Base-by-base conservation (phyloP, 371 early-diverging fungal genomes). In the Rhizopus sp. region DNA sequence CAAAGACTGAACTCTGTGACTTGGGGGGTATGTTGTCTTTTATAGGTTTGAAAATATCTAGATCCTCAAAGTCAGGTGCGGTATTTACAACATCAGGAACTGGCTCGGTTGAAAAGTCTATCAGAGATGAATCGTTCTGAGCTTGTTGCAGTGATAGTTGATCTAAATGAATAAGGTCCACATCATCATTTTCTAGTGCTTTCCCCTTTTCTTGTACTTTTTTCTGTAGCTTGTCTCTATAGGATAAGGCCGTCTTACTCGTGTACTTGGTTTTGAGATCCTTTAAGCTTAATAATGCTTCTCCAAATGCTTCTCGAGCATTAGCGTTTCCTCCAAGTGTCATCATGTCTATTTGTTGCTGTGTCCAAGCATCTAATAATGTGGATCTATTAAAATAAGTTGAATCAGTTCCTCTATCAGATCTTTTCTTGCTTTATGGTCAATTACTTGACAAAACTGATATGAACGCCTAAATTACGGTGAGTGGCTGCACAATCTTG, bases 401-500 rank as follows among this genome's bases (percentile, higher is more conserved):
- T 15, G 3, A 38, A 23, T 23, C 23, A 23, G 23, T 23, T 23
- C 23, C 23, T 23, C 23, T 9, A 7, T 34, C 9, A 6, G 8
- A 15, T 37, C 8, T 17, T 45, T 16, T 13, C n/a, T 23, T 23
- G 8, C 8, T 47, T 3, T 9, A 41, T 17, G 12, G 4, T 31
- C 5, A 33, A 73, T 68, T 81, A 93, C 89, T 94, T 87, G 54
- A 95, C 98, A 89, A 92, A 99, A 52, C 89, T 91, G 53, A 97
- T 93, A 73, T 94, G 97, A 12, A 94, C 97, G 51, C 93, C 99
- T 70, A 97, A 84, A 70, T 92, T 93, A 48, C 97, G 85, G 68
- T 96, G 97, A 7, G 89, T 86, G n/a, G 96, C 88, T 5, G 98
- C 97, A 79, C 99, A 99, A 57, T 98, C 96, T 56, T 97, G 85